Evolutionary conservation across 768 basidiomycete genomes (phyloP), one percentile per base, ranked within the genome.

Genomic region (Sarcodon sp.): DNA sequence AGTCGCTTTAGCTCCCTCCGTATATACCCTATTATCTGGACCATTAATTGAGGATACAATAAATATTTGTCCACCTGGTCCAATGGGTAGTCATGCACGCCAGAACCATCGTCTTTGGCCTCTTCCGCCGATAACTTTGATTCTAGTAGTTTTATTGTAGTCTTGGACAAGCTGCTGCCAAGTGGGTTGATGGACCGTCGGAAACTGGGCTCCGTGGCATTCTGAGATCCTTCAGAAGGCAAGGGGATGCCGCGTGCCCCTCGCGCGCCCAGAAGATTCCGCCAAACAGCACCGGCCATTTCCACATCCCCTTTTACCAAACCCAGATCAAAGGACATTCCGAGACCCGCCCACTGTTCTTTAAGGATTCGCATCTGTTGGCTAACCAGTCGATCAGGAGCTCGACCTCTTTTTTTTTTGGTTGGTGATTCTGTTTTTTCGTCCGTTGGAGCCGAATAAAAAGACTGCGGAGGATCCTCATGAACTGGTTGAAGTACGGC

Each of bases 321-420:
- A 1, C 77, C 85, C 11, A 92, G 65, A 61, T 96, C 91, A 56
- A 91, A 74, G 2, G 83, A 73, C 54, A 92, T 69, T 13, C 79
- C 77, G 54, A 90, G 69, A 1, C 93, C 93, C 5, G 79, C 75
- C 85, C 87, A 92, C 59, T 94, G 91, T 61, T 94, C 87, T 53
- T 83, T 83, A 69, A 93, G 79, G 46, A 88, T 84, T 61, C 85
- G 86, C 87, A 97, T 84, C 63, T 94, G 90, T 41, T 79, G 77
- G 41, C 78, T 79, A 37, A 97, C 80, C 35, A 91, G 72, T 2
- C 80, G 64, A 57, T 93, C 88, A 3, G 87, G 86, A 0, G 82
- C 85, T 37, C 73, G 69, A 3, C 69, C 66, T 7, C 53, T 57
- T 47, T 61, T 59, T 33, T 38, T 15, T 15, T 11, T 10, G 35